A percentile compares a stretch with the other conserved stretches of the same genome.
phyloP scores from a whole-genome alignment of 164 flowering plant genomes.

The Litsea cubeba region DNA sequence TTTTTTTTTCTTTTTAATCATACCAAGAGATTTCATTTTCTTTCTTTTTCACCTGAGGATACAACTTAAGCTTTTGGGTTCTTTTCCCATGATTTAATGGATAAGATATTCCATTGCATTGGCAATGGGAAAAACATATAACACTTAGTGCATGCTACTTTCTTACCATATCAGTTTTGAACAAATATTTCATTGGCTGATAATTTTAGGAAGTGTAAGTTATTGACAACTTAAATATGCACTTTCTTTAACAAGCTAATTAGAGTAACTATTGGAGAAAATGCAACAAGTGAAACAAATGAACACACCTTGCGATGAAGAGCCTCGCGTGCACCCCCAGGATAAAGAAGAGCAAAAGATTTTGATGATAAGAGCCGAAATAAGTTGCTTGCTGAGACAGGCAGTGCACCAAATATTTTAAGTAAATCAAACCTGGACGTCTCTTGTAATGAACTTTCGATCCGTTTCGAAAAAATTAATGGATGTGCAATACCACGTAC shows the following conservation, averaged over 20 bases:
- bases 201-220: no score
- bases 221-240: background rate
- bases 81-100: no score
- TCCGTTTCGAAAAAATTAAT: slow-evolving; percentile 25
- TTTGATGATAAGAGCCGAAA: slow-evolving; percentile 61
- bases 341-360: slow-evolving; percentile 82
- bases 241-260: background rate
- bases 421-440: slow-evolving; percentile 35
- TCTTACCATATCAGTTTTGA: no score
- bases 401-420: slow-evolving; percentile 69
- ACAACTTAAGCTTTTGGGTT: no score
- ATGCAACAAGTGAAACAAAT: background rate
- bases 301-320: slow-evolving; percentile 71
- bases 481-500: slow-evolving; percentile 86
- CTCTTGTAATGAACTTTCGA: slow-evolving; percentile 28
- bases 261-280: no score
- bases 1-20: no score
- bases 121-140: no score
- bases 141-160: no score
- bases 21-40: no score
- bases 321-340: slow-evolving; percentile 98
- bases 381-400: slow-evolving; percentile 65
- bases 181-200: no score
- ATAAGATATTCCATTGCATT: no score
- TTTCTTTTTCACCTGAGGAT: no score